These are phyloP conservation scores for Rhododendron vialii DNA, from an alignment of 148 eudicot genomes.

Conservation along the genomic window DNA sequence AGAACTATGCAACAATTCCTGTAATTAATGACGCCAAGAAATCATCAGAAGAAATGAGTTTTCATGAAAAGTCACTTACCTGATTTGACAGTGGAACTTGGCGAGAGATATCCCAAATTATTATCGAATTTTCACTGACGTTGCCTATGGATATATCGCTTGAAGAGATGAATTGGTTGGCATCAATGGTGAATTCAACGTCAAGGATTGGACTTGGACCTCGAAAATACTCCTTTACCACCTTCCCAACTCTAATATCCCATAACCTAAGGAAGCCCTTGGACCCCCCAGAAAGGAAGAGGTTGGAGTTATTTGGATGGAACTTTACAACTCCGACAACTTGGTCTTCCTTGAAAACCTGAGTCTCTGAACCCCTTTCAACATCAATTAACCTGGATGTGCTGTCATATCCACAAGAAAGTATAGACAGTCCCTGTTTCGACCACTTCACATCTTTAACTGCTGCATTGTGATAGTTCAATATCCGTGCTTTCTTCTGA, in stretches of 20 bases:
- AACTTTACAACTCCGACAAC: constrained; percentile 70
- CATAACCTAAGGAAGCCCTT: constrained; percentile 75
- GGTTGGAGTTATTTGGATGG: constrained; percentile 63
- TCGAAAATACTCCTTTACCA: constrained; percentile 58
- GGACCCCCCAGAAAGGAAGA: constrained; percentile 83
- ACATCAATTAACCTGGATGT: constrained; percentile 64
- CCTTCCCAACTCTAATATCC: constrained; percentile 70
- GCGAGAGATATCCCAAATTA: constrained; percentile 85
- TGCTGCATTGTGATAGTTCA: constrained; percentile 66
- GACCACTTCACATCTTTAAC: constrained; percentile 93
- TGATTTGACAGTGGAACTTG: constrained; percentile 88
- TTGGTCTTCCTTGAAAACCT: constrained; percentile 67
- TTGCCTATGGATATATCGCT: constrained; percentile 78
- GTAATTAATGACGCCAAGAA: neutral
- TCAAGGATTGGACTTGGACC: constrained; percentile 75
- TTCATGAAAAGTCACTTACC: constrained; percentile 33
- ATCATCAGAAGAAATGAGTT: neutral
- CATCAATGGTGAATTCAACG: constrained; percentile 65
- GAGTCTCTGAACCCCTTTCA: constrained; percentile 70
- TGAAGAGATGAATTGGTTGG: constrained; percentile 68
- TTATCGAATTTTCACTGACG: constrained; percentile 76
- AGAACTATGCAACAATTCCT: neutral
- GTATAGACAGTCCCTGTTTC: constrained; percentile 53
- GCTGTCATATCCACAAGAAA: constrained; percentile 88
- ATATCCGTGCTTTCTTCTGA: constrained; percentile 55